Percentiles rank a stretch among this genome's conserved stretches.
phyloP scores from a whole-genome alignment of 2,329 filamentous ascomycete genomes.

The Penicillium frequentans region DNA sequence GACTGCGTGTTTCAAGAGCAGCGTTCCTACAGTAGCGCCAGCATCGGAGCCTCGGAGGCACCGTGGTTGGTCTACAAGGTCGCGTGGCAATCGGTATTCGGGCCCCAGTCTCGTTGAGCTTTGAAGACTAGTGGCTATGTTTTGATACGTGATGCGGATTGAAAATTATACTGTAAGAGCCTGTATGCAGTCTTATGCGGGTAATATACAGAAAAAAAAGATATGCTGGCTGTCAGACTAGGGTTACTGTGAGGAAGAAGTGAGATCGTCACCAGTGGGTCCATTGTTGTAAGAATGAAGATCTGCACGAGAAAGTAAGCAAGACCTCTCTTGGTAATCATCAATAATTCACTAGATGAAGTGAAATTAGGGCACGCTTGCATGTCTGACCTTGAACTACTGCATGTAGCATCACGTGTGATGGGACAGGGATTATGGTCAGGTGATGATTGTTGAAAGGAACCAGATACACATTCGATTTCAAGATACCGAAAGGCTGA shows the following conservation, averaged over 20 bases:
- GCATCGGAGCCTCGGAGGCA: neutral
- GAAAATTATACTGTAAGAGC: neutral
- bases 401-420: constrained; percentile 10
- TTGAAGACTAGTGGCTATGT: neutral
- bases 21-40: neutral
- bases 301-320: neutral
- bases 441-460: neutral
- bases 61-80: neutral
- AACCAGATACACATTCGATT: neutral
- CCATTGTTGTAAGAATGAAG: neutral
- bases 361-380: constrained; percentile 6
- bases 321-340: neutral
- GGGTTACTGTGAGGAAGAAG: neutral
- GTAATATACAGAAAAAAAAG: neutral
- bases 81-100: neutral
- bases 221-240: neutral
- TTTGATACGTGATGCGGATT: neutral
- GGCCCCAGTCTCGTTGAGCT: neutral
- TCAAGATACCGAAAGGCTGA: neutral
- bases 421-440: neutral
- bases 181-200: neutral
- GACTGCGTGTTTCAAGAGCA: neutral
- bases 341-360: neutral
- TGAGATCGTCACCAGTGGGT: neutral
- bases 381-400: neutral